Percentiles rank a stretch among this genome's conserved stretches.
Conservation (phyloP, 495 filamentous ascomycete genomes). For the Aspergillus nanangensis region DNA sequence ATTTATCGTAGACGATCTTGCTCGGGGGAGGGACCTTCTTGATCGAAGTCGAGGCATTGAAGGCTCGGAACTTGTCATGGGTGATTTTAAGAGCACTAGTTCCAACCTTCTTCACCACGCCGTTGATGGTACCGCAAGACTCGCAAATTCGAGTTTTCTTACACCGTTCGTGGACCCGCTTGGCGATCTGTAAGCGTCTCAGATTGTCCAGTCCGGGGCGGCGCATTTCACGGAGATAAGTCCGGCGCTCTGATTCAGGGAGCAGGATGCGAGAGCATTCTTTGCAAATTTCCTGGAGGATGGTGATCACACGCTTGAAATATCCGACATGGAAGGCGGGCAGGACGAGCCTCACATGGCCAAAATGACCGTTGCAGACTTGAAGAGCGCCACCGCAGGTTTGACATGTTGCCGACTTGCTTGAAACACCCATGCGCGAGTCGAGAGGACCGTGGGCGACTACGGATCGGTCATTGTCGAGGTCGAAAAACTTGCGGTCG, state of each 20-base stretch:
- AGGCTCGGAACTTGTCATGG: slow-evolving; percentile 88
- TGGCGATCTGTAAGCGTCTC: slow-evolving; percentile 69
- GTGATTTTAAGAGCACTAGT: slow-evolving; percentile 76
- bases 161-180: slow-evolving; percentile 83
- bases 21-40: slow-evolving; percentile 75
- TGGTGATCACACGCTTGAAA: slow-evolving; percentile 81
- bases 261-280: slow-evolving; percentile 64
- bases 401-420: slow-evolving; percentile 64
- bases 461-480: slow-evolving; percentile 64
- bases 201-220: slow-evolving; percentile 83
- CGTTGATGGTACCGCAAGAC: slow-evolving; percentile 74
- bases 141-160: slow-evolving; percentile 75
- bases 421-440: slow-evolving; percentile 81
- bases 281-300: slow-evolving; percentile 94
- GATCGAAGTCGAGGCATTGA: slow-evolving; percentile 76
- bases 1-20: slow-evolving; percentile 78
- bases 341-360: slow-evolving; percentile 81
- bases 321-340: slow-evolving; percentile 96
- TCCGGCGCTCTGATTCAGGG: slow-evolving; percentile 65
- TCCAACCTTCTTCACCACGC: slow-evolving; percentile 80
- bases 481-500: slow-evolving; percentile 84
- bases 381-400: slow-evolving; percentile 77
- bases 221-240: slow-evolving; percentile 71
- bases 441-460: slow-evolving; percentile 83
- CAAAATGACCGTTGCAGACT: slow-evolving; percentile 91